Conservation (phyloP, 441 rosid genomes). For the Pelargonium citronellum region DNA sequence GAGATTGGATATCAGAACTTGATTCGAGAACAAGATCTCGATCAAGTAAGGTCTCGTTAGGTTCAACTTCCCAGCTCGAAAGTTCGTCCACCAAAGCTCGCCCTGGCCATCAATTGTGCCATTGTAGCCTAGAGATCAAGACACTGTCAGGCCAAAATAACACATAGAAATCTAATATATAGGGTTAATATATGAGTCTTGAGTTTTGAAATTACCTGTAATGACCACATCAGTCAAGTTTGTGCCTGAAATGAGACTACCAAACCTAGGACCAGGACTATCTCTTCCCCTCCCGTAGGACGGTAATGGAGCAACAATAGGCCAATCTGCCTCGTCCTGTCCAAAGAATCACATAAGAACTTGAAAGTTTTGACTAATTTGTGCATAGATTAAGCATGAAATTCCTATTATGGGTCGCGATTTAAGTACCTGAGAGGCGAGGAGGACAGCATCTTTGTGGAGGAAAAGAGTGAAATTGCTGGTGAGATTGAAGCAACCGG, state of each 20-base stretch:
- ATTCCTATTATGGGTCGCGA: too few species aligned
- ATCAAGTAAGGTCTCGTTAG: slow-evolving; percentile 68
- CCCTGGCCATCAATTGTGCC: slow-evolving; percentile 85
- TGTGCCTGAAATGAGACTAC: slow-evolving; percentile 1
- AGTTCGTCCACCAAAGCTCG: slow-evolving; percentile 63
- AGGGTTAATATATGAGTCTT: too few species aligned
- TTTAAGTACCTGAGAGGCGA: slow-evolving; percentile 53
- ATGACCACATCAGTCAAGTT: slow-evolving; percentile 5
- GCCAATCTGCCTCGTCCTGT: neutral
- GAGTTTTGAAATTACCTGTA: neutral
- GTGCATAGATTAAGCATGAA: too few species aligned
- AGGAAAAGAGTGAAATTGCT: slow-evolving; percentile 72
- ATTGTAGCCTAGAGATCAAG: slow-evolving; percentile 46
- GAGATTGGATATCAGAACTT: slow-evolving; percentile 59
- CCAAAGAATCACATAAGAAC: neutral
- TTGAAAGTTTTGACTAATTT: too few species aligned
- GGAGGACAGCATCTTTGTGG: slow-evolving; percentile 54
- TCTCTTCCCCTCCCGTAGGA: neutral
- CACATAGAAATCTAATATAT: too few species aligned
- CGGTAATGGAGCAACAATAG: neutral
- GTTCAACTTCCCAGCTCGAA: slow-evolving; percentile 36
- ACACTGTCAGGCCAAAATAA: too few species aligned
- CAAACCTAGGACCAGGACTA: neutral
- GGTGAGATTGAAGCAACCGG: slow-evolving; percentile 80
- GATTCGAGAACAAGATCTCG: slow-evolving; percentile 59